phyloP scores from a whole-genome alignment of 2,329 filamentous ascomycete species.

The Aureobasidium mangrovei region DNA sequence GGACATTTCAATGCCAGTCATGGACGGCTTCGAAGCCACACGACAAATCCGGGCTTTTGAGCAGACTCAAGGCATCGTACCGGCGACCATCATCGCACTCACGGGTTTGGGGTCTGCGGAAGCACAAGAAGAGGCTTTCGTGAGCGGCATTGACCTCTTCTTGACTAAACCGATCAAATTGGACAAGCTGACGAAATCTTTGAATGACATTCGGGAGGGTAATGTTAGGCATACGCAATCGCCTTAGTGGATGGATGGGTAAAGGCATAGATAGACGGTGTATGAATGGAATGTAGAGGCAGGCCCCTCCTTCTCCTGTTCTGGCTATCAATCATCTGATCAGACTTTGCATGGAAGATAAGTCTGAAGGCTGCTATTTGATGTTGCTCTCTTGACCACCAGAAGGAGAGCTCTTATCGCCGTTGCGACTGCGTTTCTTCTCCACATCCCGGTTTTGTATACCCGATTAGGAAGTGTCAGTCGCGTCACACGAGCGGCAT shows the following conservation, averaged over 20 bases:
- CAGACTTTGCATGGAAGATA: too few species aligned
- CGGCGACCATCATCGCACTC: slow-evolving; percentile 19
- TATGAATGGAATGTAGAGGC: too few species aligned
- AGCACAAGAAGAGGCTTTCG: slow-evolving; percentile 21
- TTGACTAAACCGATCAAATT: slow-evolving; percentile 23
- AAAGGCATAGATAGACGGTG: too few species aligned
- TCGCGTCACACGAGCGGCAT: background rate
- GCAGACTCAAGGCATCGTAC: slow-evolving; percentile 7
- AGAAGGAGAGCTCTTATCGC: too few species aligned
- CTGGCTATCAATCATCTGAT: too few species aligned
- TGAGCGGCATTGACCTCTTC: slow-evolving; percentile 23
- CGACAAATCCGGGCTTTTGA: slow-evolving; percentile 15
- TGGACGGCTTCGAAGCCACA: slow-evolving; percentile 18
- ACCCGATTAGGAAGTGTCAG: background rate
- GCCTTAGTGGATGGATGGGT: too few species aligned
- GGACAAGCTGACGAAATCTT: background rate
- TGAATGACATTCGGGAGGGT: slow-evolving; percentile 19
- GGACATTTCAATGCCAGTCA: slow-evolving; percentile 21
- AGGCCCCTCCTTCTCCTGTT: too few species aligned
- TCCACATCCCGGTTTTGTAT: slow-evolving; percentile 1
- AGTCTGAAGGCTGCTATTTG: too few species aligned
- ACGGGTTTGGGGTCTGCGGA: slow-evolving; percentile 23
- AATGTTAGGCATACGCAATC: background rate
- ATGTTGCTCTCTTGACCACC: too few species aligned
- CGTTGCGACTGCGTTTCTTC: background rate